A percentile compares a stretch with the other conserved stretches of the same genome.
These are phyloP conservation scores for Fusarium nelsonii DNA, from an alignment of 2,329 filamentous ascomycete species.

Conservation along the genomic window DNA sequence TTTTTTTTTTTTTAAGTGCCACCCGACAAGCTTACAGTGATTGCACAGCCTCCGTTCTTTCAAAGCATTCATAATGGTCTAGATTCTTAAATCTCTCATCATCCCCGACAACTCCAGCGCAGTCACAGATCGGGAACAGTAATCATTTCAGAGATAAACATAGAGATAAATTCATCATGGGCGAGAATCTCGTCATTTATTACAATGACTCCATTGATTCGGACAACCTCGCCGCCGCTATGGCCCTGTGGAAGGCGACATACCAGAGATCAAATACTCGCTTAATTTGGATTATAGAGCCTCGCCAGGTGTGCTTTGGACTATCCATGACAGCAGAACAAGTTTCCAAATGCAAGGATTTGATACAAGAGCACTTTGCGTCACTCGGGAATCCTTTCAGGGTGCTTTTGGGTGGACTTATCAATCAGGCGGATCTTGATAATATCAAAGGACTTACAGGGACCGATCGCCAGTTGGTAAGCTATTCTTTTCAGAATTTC, in stretches of 20 bases:
- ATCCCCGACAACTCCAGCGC: constrained; percentile 19
- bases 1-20: constrained; percentile 25
- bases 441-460: constrained; percentile 15
- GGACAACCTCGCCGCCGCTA: constrained; percentile 44
- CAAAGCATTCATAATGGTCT: constrained; percentile 15
- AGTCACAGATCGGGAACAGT: constrained; percentile 6
- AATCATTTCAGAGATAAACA: not conserved
- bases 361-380: constrained; percentile 38
- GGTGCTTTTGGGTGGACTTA: constrained; percentile 40
- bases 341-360: constrained; percentile 23
- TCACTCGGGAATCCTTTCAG: constrained; percentile 32
- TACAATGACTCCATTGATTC: constrained; percentile 48
- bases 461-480: constrained; percentile 31
- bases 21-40: constrained; percentile 17
- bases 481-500: not conserved
- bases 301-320: constrained; percentile 43
- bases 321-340: constrained; percentile 34
- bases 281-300: constrained; percentile 45
- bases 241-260: constrained; percentile 37
- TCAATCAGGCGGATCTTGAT: constrained; percentile 34
- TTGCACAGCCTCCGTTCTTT: constrained; percentile 26
- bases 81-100: constrained; percentile 33
- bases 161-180: constrained; percentile 24
- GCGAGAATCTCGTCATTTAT: constrained; percentile 41
- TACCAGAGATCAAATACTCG: constrained; percentile 20